These are phyloP conservation scores for Cladosporium halotolerans DNA, from an alignment of 2,329 filamentous ascomycete genomes.

Conservation along the genomic window DNA sequence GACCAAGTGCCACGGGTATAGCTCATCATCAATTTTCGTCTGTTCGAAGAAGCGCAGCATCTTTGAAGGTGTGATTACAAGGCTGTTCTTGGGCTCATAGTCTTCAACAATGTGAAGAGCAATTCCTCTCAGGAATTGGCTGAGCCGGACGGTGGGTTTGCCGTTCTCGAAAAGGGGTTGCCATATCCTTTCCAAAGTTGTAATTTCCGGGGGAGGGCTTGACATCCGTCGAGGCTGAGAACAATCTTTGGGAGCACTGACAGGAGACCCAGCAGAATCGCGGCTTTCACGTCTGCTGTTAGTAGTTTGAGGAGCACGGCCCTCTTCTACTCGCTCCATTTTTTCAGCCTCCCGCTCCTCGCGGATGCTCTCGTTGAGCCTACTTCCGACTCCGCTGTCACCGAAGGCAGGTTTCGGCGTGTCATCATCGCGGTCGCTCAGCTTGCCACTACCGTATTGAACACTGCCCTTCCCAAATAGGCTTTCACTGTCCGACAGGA, in stretches of 20 bases:
- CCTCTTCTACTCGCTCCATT: slow-evolving; percentile 2
- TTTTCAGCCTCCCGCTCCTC: not conserved
- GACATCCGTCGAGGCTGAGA: not conserved
- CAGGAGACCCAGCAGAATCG: not conserved
- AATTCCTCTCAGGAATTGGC: slow-evolving; percentile 66
- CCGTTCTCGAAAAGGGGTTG: slow-evolving; percentile 67
- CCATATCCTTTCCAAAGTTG: slow-evolving; percentile 67
- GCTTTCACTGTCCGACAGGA: slow-evolving; percentile 19
- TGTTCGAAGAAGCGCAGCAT: slow-evolving; percentile 67
- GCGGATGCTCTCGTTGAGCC: not conserved
- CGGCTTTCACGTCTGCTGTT: not conserved
- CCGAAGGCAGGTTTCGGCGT: slow-evolving; percentile 17
- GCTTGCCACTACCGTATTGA: slow-evolving; percentile 14
- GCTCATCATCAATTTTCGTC: slow-evolving; percentile 58
- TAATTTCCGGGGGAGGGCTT: slow-evolving; percentile 37
- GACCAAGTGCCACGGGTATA: slow-evolving; percentile 55
- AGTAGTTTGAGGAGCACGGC: not conserved
- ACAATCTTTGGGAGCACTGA: not conserved
- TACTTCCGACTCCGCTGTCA: not conserved
- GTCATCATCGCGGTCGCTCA: slow-evolving; percentile 14
- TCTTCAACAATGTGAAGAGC: slow-evolving; percentile 68
- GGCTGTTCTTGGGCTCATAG: slow-evolving; percentile 58
- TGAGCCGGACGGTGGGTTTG: slow-evolving; percentile 60
- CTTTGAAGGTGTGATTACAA: slow-evolving; percentile 71
- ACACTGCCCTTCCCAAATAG: not conserved